Percentiles rank a stretch among this genome's conserved stretches.
Conservation (phyloP, 2,329 filamentous ascomycete genomes). For the Colletotrichum liriopes region DNA sequence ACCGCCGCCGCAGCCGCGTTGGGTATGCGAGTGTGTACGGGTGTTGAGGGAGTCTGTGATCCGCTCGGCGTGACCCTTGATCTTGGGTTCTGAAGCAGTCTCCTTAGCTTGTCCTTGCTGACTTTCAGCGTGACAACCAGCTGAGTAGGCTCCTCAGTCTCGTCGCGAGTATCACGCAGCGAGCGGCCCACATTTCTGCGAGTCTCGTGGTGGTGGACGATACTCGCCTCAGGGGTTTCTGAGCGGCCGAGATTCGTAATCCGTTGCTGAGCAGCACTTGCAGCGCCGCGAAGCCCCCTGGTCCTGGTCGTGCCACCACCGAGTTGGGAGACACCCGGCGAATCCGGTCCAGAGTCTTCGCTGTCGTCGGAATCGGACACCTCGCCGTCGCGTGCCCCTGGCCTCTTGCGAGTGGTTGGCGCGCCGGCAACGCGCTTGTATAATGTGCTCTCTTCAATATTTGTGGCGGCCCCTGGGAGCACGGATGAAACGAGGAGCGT, state of each 20-base stretch:
- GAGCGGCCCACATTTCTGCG: conserved; percentile 73
- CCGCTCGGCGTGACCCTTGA: conserved; percentile 45
- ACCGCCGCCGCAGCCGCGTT: conserved; percentile 45
- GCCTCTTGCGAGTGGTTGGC: conserved; percentile 71
- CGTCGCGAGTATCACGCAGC: conserved; percentile 79
- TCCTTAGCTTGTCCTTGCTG: conserved; percentile 78
- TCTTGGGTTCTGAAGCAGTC: conserved; percentile 70
- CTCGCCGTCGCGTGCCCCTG: conserved; percentile 76
- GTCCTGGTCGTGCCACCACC: conserved; percentile 88
- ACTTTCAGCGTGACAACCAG: conserved; percentile 84
- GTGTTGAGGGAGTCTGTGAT: conserved; percentile 52
- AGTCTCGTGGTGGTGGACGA: conserved; percentile 76
- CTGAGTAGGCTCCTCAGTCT: conserved; percentile 81
- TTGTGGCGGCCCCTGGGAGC: conserved; percentile 86
- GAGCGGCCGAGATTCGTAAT: conserved; percentile 88
- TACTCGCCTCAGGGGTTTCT: conserved; percentile 86
- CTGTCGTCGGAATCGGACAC: conserved; percentile 91
- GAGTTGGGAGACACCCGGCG: conserved; percentile 83
- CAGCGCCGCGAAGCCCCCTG: conserved; percentile 89
- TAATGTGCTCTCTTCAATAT: conserved; percentile 87
- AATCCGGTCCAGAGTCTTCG: conserved; percentile 89
- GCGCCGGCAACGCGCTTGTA: conserved; percentile 82
- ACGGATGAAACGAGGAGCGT: conserved; percentile 94
- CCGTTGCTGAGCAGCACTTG: conserved; percentile 87
- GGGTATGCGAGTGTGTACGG: conserved; percentile 51